A percentile compares a stretch with the other conserved stretches of the same genome.
phyloP scores from a whole-genome alignment of 371 early-diverging fungal species.

The Mucor circinelloides region DNA sequence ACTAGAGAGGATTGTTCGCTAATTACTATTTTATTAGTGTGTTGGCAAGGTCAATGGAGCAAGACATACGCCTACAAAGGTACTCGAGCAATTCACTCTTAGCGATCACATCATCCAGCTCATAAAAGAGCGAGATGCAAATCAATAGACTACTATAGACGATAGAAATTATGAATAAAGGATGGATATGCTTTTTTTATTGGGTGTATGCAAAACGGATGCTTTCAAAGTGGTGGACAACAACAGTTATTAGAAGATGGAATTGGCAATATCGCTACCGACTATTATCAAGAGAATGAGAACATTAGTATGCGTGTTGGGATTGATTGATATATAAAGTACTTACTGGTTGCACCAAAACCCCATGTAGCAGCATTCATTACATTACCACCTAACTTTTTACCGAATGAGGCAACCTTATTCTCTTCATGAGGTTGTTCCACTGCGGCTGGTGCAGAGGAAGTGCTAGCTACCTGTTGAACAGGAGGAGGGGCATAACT shows the following conservation, averaged over 20 bases:
- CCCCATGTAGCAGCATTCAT: constrained; percentile 47
- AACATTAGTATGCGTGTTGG: background rate
- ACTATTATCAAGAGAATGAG: constrained; percentile 22
- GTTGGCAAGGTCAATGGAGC: constrained; percentile 18
- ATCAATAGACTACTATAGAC: background rate
- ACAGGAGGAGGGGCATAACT: constrained; percentile 15
- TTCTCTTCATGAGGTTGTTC: constrained; percentile 22
- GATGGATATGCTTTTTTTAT: background rate
- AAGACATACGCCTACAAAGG: background rate
- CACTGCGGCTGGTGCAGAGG: constrained; percentile 16
- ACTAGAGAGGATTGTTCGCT: background rate
- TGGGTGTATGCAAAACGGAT: background rate
- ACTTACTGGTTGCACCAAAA: constrained; percentile 50
- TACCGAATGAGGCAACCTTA: constrained; percentile 23
- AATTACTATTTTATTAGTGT: background rate
- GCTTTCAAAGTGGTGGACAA: background rate
- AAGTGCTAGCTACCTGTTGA: constrained; percentile 10
- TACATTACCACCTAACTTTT: constrained; percentile 31
- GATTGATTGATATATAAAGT: background rate
- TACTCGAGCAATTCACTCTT: constrained; percentile 13
- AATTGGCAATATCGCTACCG: constrained; percentile 32
- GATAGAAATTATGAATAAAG: background rate
- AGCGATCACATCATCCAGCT: constrained; percentile 14
- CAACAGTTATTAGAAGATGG: constrained; percentile 37
- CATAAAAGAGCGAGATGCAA: constrained; percentile 1